A percentile compares a stretch with the other conserved stretches of the same genome.
Conservation (phyloP, 352 stramenopile genomes). For the Globisporangium uncinulatum region DNA sequence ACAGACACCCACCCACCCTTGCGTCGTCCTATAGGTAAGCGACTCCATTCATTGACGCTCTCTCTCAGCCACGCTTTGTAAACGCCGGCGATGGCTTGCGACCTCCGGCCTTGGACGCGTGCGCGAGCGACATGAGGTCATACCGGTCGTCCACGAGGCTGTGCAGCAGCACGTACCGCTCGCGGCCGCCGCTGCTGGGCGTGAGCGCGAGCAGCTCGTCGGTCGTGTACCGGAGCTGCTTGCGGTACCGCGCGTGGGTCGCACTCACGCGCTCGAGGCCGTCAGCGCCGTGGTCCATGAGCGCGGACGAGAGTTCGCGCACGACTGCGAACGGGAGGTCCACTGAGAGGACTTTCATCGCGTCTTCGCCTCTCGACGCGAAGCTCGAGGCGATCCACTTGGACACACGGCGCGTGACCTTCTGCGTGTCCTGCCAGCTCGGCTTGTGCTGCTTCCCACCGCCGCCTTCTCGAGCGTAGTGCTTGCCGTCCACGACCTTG, state of each 20-base stretch:
- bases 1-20: no score
- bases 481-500: conserved; percentile 65
- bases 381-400: conserved; percentile 86
- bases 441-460: conserved; percentile 66
- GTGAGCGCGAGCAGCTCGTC: conserved; percentile 67
- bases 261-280: conserved; percentile 53
- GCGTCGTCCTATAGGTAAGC: no score
- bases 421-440: conserved; percentile 62
- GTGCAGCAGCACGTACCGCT: conserved; percentile 79
- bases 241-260: conserved; percentile 68
- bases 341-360: conserved; percentile 80
- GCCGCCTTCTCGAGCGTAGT: conserved; percentile 46
- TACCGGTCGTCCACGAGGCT: conserved; percentile 83
- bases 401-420: conserved; percentile 75
- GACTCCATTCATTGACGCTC: no score
- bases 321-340: conserved; percentile 76
- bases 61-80: conserved; percentile 7
- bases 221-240: conserved; percentile 75
- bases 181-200: conserved; percentile 37
- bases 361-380: conserved; percentile 59
- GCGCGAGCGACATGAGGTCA: conserved; percentile 77
- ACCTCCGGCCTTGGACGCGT: conserved; percentile 29
- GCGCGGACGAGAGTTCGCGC: conserved; percentile 69
- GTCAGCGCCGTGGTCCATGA: conserved; percentile 65
- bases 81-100: conserved; percentile 18